Conservation (phyloP, 1,284 basidiomycete species). For the Golubevia pallescens region DNA sequence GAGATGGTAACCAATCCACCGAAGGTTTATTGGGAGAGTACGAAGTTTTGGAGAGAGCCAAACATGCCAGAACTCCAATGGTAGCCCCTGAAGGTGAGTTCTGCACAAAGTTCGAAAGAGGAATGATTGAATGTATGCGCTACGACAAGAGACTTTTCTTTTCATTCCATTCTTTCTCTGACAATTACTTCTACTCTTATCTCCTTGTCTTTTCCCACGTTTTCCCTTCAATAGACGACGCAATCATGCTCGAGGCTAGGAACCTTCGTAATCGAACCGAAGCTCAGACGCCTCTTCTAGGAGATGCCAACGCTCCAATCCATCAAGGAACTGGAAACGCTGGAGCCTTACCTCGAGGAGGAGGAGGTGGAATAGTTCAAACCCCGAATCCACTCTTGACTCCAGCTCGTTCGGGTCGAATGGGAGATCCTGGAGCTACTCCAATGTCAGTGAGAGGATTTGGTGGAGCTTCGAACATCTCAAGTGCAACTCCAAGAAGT, state of each 20-base stretch:
- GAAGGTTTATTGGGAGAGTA: conserved; percentile 88
- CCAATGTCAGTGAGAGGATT: conserved; percentile 64
- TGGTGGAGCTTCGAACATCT: neutral
- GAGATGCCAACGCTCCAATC: conserved; percentile 93
- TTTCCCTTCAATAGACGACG: conserved; percentile 22
- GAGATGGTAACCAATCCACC: conserved; percentile 76
- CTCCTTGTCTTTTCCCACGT: neutral
- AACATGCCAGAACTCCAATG: conserved; percentile 87
- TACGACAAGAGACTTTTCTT: no score
- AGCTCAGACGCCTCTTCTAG: conserved; percentile 90
- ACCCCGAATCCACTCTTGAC: conserved; percentile 96
- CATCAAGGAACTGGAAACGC: conserved; percentile 89
- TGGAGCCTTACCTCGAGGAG: conserved; percentile 79
- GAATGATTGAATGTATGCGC: no score
- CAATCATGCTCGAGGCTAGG: conserved; percentile 85
- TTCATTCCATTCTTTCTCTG: no score
- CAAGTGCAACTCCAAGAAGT: conserved; percentile 30
- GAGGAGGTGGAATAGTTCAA: conserved; percentile 76
- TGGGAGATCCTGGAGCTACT: conserved; percentile 73
- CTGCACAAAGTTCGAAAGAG: no score
- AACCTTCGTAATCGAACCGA: conserved; percentile 91
- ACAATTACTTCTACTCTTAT: neutral
- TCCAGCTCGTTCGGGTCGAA: conserved; percentile 60
- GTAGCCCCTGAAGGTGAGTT: conserved; percentile 88
- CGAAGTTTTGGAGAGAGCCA: conserved; percentile 82